Conservation (phyloP, 106 monocot species). For the Vanilla planifolia region DNA sequence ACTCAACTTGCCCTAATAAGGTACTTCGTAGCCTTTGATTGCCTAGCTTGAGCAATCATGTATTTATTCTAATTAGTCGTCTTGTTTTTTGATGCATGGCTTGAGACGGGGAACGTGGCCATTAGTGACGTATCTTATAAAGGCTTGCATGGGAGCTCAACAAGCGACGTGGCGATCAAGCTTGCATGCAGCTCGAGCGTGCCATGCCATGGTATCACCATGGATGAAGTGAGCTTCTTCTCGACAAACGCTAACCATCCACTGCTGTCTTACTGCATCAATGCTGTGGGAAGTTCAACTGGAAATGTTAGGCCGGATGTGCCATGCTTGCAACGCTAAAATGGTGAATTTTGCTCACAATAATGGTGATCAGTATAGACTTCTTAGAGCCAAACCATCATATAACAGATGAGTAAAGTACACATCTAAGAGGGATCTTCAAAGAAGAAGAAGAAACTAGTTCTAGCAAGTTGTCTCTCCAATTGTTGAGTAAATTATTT, state of each 20-base stretch:
- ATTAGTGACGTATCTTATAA: not conserved
- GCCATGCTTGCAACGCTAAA: too few relatives aligned
- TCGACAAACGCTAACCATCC: not conserved
- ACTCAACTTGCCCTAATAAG: slow-evolving; percentile 10
- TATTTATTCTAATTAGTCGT: too few relatives aligned
- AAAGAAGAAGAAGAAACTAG: too few relatives aligned
- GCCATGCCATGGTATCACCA: not conserved
- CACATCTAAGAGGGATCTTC: too few relatives aligned
- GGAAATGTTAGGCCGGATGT: slow-evolving; percentile 6
- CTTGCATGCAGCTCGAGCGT: slow-evolving; percentile 12
- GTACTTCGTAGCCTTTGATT: not conserved
- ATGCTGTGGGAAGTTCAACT: not conserved
- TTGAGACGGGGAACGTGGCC: not conserved
- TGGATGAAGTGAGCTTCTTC: not conserved
- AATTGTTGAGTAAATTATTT: too few relatives aligned
- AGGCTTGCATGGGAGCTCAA: slow-evolving; percentile 9
- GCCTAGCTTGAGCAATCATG: too few relatives aligned
- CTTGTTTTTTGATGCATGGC: too few relatives aligned
- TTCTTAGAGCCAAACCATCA: too few relatives aligned
- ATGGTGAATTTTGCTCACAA: too few relatives aligned
- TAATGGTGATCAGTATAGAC: too few relatives aligned
- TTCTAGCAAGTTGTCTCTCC: too few relatives aligned
- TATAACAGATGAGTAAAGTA: too few relatives aligned
- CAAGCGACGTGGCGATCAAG: slow-evolving; percentile 7
- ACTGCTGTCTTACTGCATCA: slow-evolving; percentile 4